Base-by-base conservation (phyloP, 192 early-diverging fungal species). In the Coemansia sp. region DNA sequence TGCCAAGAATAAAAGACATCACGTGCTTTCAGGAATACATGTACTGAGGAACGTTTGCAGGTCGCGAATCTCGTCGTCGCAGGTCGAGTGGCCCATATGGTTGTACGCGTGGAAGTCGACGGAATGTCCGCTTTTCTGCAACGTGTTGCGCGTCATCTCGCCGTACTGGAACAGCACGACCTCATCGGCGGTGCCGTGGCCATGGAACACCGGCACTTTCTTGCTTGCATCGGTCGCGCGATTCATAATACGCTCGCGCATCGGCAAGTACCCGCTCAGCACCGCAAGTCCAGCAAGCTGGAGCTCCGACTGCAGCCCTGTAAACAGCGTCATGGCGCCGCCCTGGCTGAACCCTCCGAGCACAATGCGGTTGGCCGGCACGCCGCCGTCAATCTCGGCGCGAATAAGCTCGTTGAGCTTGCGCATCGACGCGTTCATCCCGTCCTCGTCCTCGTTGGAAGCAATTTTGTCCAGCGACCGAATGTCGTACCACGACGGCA, bases 301-400 rank as follows among this genome's bases (percentile, higher is more conserved):
- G 49, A 82, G 71, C 58, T 88, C 88, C 6, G 88, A 85, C 27
- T 89, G 88, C 62, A 96, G 69, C 4, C 82, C 86, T 9, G 85
- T 85, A 59, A 91, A 69, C 43, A 96, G 71, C 11, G 89, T 56
- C 80, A 94, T 83, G 0, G 89, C 94, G n/a, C 84, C 82, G 45
- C 89, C 94, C 74, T 98, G 97, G 20, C 93, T 95, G 63, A 98
- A 98, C 0, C 97, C 97, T 55, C 93, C 94, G 16, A 98, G 48
- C 38, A 97, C 87, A 50, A 98, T 98, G 16, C 93, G 85, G 39
- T 88, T 75, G 5, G 92, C 73, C 2, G 91, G 84, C 54, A 93
- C 95, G 4, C 92, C 88, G 19, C 80, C 52, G 16, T 90, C 88
- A 4, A 98, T 76, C 74, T 98, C 94, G 6, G 85, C 66, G 13